phyloP scores from a whole-genome alignment of 23 red algal species.

The Gracilaria vermiculophylla region DNA sequence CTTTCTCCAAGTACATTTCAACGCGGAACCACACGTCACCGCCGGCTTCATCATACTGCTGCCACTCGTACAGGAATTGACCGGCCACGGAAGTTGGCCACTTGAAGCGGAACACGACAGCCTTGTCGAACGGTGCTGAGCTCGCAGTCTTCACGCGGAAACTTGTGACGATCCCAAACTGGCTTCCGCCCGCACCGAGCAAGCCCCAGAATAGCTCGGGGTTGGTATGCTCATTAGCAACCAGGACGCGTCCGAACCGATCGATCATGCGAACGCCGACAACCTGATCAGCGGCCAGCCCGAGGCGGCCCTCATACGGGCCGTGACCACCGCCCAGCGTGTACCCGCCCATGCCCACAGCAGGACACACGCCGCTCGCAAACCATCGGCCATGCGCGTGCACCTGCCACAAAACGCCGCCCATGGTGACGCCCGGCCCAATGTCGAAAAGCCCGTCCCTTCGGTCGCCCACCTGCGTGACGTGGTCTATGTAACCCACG shows the following conservation, averaged over 20 bases:
- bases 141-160: constrained; percentile 30
- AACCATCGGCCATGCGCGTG: constrained; percentile 20
- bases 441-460: background rate
- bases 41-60: constrained; percentile 47
- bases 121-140: constrained; percentile 33
- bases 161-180: constrained; percentile 37
- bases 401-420: constrained; percentile 32
- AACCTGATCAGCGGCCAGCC: constrained; percentile 25
- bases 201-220: constrained; percentile 38
- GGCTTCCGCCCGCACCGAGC: constrained; percentile 33
- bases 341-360: constrained; percentile 44
- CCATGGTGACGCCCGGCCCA: constrained; percentile 47
- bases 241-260: constrained; percentile 31
- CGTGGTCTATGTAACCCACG: constrained; percentile 30
- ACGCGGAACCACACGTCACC: constrained; percentile 63
- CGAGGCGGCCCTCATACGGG: constrained; percentile 46
- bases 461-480: background rate
- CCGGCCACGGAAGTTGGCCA: constrained; percentile 19
- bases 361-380: constrained; percentile 50
- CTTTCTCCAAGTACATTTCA: constrained; percentile 41
- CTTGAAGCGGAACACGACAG: constrained; percentile 48
- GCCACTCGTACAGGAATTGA: constrained; percentile 34
- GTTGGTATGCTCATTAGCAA: background rate
- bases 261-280: constrained; percentile 31
- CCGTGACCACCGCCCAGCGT: constrained; percentile 45